These are phyloP conservation scores for Fusarium anthophilum DNA, from an alignment of 2,329 filamentous ascomycete species.

Conservation along the genomic window DNA sequence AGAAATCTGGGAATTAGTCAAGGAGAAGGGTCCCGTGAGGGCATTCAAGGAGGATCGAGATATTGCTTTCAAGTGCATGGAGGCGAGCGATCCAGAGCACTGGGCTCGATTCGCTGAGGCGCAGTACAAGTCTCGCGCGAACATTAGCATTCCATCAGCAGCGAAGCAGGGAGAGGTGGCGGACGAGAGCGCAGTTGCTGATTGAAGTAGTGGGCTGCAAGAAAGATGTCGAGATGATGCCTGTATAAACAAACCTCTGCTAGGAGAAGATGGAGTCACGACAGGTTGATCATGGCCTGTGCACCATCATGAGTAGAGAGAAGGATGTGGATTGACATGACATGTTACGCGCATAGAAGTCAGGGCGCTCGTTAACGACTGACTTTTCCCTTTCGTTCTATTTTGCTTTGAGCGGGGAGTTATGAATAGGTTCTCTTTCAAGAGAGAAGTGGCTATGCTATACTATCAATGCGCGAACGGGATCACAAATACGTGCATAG, in stretches of 20 bases:
- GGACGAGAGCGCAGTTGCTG: conserved; percentile 56
- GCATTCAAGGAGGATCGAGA: conserved; percentile 69
- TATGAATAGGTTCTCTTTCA: conserved; percentile 13
- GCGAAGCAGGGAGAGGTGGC: conserved; percentile 39
- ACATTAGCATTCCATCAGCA: conserved; percentile 51
- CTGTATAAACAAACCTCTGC: neutral
- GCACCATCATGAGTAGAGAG: conserved; percentile 9
- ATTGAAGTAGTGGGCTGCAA: conserved; percentile 40
- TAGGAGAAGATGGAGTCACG: neutral
- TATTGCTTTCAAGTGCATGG: conserved; percentile 58
- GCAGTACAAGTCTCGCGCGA: conserved; percentile 67
- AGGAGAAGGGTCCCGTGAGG: conserved; percentile 67
- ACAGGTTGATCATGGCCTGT: conserved; percentile 13
- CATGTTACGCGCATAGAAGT: conserved; percentile 34
- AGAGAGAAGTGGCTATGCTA: conserved; percentile 4
- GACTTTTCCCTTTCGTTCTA: conserved; percentile 15
- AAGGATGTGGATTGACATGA: conserved; percentile 6
- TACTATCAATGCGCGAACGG: neutral
- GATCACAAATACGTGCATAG: neutral
- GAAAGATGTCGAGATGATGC: conserved; percentile 1
- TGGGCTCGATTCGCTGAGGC: conserved; percentile 71
- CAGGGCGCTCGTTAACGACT: conserved; percentile 40
- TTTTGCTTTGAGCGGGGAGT: conserved; percentile 34
- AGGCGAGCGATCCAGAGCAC: conserved; percentile 72
- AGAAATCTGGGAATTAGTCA: conserved; percentile 64